Percentiles rank a stretch among this genome's conserved stretches.
phyloP scores from a whole-genome alignment of 1,139 yeast species.

The Tardiomyces blankii region DNA sequence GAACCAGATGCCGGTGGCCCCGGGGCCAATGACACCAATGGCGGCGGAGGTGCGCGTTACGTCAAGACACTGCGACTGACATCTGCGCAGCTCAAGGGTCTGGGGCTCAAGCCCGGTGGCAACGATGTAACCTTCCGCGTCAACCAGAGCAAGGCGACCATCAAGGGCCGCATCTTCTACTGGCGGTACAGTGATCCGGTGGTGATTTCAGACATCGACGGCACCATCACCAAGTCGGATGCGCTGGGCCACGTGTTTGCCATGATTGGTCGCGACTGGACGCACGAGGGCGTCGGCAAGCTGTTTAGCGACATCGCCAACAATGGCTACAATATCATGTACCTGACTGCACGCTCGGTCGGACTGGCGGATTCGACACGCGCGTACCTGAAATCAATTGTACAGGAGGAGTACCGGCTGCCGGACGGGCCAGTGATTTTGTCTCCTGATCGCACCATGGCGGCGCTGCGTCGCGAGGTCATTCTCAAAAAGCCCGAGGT shows the following conservation, averaged over 20 bases:
- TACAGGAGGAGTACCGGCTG: slow-evolving; percentile 59
- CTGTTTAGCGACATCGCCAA: slow-evolving; percentile 72
- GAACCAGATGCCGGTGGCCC: no score
- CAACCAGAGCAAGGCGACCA: slow-evolving; percentile 62
- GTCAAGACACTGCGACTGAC: slow-evolving; percentile 88
- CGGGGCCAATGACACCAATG: no score
- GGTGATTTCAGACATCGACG: slow-evolving; percentile 95
- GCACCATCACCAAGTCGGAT: slow-evolving; percentile 95
- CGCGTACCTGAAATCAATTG: slow-evolving; percentile 66
- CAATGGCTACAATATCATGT: slow-evolving; percentile 90
- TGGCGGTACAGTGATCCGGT: slow-evolving; percentile 86
- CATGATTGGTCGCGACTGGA: slow-evolving; percentile 95
- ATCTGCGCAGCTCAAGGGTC: slow-evolving; percentile 70
- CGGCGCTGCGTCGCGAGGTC: slow-evolving; percentile 85
- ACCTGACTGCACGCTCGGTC: slow-evolving; percentile 87
- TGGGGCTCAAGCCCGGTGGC: slow-evolving; percentile 67
- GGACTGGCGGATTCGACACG: slow-evolving; percentile 95
- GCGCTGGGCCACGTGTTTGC: slow-evolving; percentile 95
- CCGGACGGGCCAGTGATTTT: slow-evolving; percentile 93
- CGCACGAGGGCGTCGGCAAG: slow-evolving; percentile 92
- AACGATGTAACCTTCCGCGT: slow-evolving; percentile 73
- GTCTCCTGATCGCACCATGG: slow-evolving; percentile 95
- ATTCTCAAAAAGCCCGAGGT: slow-evolving; percentile 93
- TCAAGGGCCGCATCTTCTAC: slow-evolving; percentile 61
- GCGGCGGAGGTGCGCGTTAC: slow-evolving; percentile 24